These are phyloP conservation scores for Lactarius indigo DNA, from an alignment of 768 basidiomycete species.

Conservation along the genomic window DNA sequence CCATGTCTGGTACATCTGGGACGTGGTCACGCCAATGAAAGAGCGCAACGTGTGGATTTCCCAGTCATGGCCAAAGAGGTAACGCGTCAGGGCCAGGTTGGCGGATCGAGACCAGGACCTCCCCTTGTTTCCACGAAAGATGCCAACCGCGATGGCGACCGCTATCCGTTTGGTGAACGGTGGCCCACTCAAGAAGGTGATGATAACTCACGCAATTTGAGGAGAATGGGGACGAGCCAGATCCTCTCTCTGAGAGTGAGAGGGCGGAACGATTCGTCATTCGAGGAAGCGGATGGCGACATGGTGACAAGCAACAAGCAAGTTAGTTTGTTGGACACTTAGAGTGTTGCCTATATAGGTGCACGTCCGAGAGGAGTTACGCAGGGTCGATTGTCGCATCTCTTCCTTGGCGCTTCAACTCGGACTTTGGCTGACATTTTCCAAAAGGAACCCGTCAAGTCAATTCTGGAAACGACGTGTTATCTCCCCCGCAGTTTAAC, in stretches of 20 bases:
- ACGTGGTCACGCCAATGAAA: constrained; percentile 6
- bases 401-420: neutral
- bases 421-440: too few species aligned
- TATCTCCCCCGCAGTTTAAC: too few species aligned
- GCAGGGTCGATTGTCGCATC: neutral
- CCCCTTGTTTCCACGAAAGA: constrained; percentile 10
- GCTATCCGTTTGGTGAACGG: constrained; percentile 1
- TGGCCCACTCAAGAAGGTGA: neutral
- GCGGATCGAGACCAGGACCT: constrained; percentile 10
- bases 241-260: constrained; percentile 9
- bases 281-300: neutral
- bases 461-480: too few species aligned
- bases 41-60: neutral
- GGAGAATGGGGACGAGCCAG: neutral
- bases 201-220: constrained; percentile 3
- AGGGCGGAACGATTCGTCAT: neutral
- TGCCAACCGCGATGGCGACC: constrained; percentile 8
- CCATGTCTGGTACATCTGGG: constrained; percentile 4
- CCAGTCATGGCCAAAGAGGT: neutral
- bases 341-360: neutral
- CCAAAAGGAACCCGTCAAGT: too few species aligned
- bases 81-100: neutral
- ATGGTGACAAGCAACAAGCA: neutral
- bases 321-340: neutral
- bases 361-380: neutral